Conservation (phyloP, 2,329 filamentous ascomycete species). For the Colletotrichum cuscutae region DNA sequence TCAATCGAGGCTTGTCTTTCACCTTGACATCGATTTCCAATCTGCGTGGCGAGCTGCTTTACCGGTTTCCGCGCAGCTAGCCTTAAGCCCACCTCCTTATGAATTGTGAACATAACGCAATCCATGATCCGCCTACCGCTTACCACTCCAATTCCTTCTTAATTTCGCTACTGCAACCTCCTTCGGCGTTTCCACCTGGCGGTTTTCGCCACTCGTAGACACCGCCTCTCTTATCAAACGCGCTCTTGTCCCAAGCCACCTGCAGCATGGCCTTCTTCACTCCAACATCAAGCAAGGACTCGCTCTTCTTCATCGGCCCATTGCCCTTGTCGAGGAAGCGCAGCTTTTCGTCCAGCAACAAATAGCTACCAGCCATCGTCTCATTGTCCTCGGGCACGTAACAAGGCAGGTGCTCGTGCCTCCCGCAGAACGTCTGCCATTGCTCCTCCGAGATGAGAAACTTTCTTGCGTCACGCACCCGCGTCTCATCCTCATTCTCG, state of each 20-base stretch:
- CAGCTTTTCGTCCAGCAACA: conserved; percentile 63
- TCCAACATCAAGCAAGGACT: conserved; percentile 56
- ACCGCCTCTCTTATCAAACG: conserved; percentile 55
- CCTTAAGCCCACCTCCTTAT: no score
- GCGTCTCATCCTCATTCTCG: conserved; percentile 59
- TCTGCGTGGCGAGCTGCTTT: no score
- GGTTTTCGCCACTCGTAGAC: conserved; percentile 58
- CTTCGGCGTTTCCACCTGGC: neutral
- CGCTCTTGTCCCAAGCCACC: conserved; percentile 57
- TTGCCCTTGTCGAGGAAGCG: conserved; percentile 58
- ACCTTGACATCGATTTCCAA: no score
- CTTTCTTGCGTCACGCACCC: conserved; percentile 51
- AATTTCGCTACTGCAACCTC: neutral
- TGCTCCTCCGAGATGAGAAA: conserved; percentile 59
- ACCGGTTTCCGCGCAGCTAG: no score
- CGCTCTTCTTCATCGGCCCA: conserved; percentile 42
- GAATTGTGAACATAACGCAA: neutral
- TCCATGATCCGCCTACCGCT: neutral
- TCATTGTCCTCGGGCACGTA: conserved; percentile 61
- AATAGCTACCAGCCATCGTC: conserved; percentile 61
- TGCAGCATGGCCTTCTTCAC: conserved; percentile 55
- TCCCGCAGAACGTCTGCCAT: conserved; percentile 55
- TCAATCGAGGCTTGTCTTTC: no score
- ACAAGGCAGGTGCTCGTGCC: conserved; percentile 51
- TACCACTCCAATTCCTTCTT: neutral